Base-by-base conservation (phyloP, 2,329 filamentous ascomycete genomes). In the Ceratocystiopsis brevicomis region DNA sequence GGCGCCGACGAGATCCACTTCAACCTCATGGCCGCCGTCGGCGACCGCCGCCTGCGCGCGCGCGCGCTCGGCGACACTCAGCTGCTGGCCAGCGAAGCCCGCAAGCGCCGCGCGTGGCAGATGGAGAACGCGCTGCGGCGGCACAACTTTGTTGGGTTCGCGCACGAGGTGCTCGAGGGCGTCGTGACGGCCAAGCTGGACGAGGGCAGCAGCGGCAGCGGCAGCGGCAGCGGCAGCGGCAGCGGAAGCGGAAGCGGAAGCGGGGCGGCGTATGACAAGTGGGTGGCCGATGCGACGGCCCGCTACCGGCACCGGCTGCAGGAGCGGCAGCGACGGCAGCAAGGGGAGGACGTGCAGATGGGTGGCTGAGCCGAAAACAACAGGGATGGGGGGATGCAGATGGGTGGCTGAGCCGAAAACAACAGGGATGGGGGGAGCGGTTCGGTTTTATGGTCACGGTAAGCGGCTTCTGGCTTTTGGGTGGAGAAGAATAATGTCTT, bases 91-190 rank as follows among this genome's bases (percentile, higher is more conserved):
- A 68, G 78, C 43, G 87, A 96, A 68, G 75, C 88, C 64, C 69
- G 73, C 56, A 94, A 93, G 73, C 71, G 90, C 42, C 69, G 69
- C 45, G 81, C 78, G 50, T 98, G 90, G 90, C 72, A 77, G 56
- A 95, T 90, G 69, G 90, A 98, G 69, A 98, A 98, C 61, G 81
- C 86, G 12, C 66, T 98, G 54, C 66, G 90, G 47, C 68, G 82
- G 53, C 88, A 94, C 61, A 98, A 98, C 61, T 98, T 98, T 64
- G 83, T 98, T 1, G 88, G 86, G 0, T 95, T 98, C 54, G 81
- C 88, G 3, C 86, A 84, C 13, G 86, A 95, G 65, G 68, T 95
- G 47, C 64, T 94, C 53, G 92, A 90, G 66, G 81, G 77, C 1
- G 88, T 95, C 4, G 81, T 85, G n/a, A 68, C 63, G 50, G 59